Percentiles rank a stretch among this genome's conserved stretches.
Conservation (phyloP, 305 asterid species). For the Striga hermonthica region DNA sequence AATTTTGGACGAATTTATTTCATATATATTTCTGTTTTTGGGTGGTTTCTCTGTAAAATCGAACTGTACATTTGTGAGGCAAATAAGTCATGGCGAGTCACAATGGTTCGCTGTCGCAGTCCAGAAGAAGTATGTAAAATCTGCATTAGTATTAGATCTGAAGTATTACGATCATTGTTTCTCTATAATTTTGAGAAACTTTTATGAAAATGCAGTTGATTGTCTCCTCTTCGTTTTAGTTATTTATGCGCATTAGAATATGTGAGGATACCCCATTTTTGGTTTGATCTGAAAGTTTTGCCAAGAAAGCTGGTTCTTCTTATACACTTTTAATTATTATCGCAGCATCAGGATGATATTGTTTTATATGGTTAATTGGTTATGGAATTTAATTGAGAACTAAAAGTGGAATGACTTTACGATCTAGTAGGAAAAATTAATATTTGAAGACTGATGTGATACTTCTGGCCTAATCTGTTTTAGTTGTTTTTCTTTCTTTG, state of each 20-base stretch:
- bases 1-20: not conserved
- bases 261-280: not conserved
- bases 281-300: constrained; percentile 26
- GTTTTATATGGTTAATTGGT: not conserved
- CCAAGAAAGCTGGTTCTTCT: constrained; percentile 9
- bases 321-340: constrained; percentile 18
- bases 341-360: constrained; percentile 16
- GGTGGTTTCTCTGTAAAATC: constrained; percentile 25
- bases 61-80: constrained; percentile 7
- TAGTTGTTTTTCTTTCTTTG: not conserved
- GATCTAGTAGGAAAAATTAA: constrained; percentile 11
- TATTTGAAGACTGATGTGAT: constrained; percentile 17
- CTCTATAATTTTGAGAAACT: not conserved
- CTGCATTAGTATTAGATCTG: constrained; percentile 4
- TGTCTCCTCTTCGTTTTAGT: not conserved
- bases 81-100: constrained; percentile 29
- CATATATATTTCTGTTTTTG: constrained; percentile 13
- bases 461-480: constrained; percentile 21
- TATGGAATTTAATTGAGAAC: not conserved
- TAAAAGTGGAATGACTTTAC: not conserved
- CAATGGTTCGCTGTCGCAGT: constrained; percentile 21
- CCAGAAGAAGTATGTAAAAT: constrained; percentile 32
- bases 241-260: not conserved
- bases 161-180: not conserved
- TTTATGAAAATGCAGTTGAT: constrained; percentile 16